Base-by-base conservation (phyloP, 495 filamentous ascomycete species). In the Letharia lupina region DNA sequence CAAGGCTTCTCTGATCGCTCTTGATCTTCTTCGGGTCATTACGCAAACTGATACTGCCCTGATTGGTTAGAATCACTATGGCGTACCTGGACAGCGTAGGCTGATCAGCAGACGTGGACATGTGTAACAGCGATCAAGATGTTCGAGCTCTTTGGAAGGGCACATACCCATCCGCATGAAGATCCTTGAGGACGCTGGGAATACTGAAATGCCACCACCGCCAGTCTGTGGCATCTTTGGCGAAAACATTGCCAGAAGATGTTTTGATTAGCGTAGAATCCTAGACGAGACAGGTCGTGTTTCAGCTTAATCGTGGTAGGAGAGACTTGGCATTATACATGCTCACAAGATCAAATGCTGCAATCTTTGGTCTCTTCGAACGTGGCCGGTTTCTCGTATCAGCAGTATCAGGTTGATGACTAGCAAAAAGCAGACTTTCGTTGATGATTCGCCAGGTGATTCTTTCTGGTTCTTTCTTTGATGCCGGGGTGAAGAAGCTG, bases 171-270 rank as follows among this genome's bases (percentile, higher is more conserved):
- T 91, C 84, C 41, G 82, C 77, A 68, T 90, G 80, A 10, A 98
- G 77, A 57, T 85, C 76, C 62, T 81, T 82, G 12, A 98, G 68
- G 16, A 75, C 82, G 0, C 72, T 75, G 1, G 91, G 90, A 2
- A 97, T 90, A 23, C 75, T 82, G 13, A 76, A 56, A 72, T 96
- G 79, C 93, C 93, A 98, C 94, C 94, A 99, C 76, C 89, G 89
- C 94, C 94, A 99, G 75, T 98, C 94, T 6, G 80, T 75, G 0
- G 85, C 81, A 66, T 85, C 85, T 68, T 81, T 82, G 9, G 85
- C 81, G 67, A 91, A 93, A 39, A 81, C 85, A 72, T 91, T 94
- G 8, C 93, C 93, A 0, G 94, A 96, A 0, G 82, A 79, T 0
- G 90, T 88, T 6, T 79, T 78, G 64, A 98, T 91, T 20, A 99